Evolutionary conservation across 73 alveolate genomes (phyloP), one percentile per base, ranked within the genome.

Genomic region (Effrenium voratum): DNA sequence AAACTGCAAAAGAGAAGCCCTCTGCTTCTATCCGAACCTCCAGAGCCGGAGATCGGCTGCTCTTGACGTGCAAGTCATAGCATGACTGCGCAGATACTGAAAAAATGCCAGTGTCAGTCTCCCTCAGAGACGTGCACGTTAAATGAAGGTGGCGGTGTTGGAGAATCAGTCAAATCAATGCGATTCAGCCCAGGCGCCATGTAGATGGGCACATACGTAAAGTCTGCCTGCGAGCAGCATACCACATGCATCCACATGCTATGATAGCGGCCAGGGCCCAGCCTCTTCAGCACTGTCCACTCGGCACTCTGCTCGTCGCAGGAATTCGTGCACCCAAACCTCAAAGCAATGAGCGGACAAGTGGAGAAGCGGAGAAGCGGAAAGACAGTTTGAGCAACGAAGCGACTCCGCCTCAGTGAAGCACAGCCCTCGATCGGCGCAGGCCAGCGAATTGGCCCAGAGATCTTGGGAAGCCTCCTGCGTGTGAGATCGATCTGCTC

Each of bases 271-370:
- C 32, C 38, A 12, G 77, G 43, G 12, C 72, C 91, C 28, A 19
- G 30, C 94, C 95, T 88, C 72, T 2, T 38, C 57, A 0, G 44
- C n/a, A 44, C 36, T 30, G 26, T 49, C 68, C 34, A 76, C 98
- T 1, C 98, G 98, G 43, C 98, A 92, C 49, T 55, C 76, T 1
- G 98, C 98, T 12, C 81, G 98, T 15, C 91, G 98, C 24, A 92
- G 76, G 57, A 75, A 92, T 34, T 92, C 82, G 50, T 92, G 98
- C 30, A 92, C 59, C 98, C 98, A 92, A 24, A 92, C 96, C 81
- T 85, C 2, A 57, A 57, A 57, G 28, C 28, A 30, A 57, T 22
- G n/a, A 22, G n/a, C 72, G 16, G 72, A 30, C 72, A 57, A 22
- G 6, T 57, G 72, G 16, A 57, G 72, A 57, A 22, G 0, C 72